phyloP scores from a whole-genome alignment of 179 eudicot genomes.

The Nepenthes alata region DNA sequence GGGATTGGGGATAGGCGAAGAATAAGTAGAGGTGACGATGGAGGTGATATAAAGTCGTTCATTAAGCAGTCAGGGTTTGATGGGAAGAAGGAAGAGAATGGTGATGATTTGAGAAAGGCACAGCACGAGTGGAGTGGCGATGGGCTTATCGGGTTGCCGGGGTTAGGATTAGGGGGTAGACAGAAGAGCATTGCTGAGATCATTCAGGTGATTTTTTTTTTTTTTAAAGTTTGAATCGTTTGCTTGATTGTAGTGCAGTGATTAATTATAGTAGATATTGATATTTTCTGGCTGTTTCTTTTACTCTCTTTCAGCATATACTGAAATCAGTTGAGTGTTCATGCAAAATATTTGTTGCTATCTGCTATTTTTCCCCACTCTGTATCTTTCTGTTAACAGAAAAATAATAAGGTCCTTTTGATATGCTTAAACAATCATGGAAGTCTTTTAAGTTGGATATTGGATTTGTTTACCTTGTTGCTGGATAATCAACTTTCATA shows the following conservation, averaged over 20 bases:
- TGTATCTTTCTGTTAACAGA: too few species aligned
- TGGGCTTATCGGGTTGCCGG: slow-evolving; percentile 81
- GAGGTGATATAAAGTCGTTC: slow-evolving; percentile 32
- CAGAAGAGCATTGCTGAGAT: slow-evolving; percentile 94
- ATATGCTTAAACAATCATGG: too few species aligned
- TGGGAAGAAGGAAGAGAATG: slow-evolving; percentile 45
- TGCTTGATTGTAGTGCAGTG: slow-evolving; percentile 1
- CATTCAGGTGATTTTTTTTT: slow-evolving; percentile 54
- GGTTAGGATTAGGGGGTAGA: slow-evolving; percentile 74
- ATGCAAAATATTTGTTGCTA: too few species aligned
- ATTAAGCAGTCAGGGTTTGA: slow-evolving; percentile 53
- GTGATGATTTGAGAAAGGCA: slow-evolving; percentile 26
- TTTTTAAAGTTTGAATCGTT: background rate
- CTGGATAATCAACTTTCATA: too few species aligned
- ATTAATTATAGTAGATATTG: background rate
- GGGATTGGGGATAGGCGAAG: slow-evolving; percentile 87
- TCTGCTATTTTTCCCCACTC: too few species aligned
- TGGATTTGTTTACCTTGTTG: too few species aligned
- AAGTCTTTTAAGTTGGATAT: too few species aligned
- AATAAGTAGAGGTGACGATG: slow-evolving; percentile 22
- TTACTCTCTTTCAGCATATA: background rate
- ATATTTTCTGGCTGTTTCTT: background rate
- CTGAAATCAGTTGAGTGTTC: background rate
- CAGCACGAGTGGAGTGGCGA: slow-evolving; percentile 78
- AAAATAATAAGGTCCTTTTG: too few species aligned